Conservation (phyloP, 257 asterid genomes). For the Verbena officinalis region DNA sequence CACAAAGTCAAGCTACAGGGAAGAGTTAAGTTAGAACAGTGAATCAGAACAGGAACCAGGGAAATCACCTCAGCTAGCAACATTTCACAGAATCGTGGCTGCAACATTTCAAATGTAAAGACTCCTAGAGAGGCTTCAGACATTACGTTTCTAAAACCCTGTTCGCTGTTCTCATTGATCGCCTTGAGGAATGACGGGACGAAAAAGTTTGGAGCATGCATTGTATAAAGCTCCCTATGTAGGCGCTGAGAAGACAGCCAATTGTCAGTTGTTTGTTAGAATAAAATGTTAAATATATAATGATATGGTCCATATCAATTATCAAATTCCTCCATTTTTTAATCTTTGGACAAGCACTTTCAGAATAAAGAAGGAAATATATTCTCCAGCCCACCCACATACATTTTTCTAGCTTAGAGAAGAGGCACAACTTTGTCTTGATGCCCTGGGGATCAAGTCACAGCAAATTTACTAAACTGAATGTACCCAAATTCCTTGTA, state of each 20-base stretch:
- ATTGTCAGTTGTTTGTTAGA: constrained; percentile 21
- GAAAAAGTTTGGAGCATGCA: constrained; percentile 70
- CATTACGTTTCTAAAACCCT: constrained; percentile 77
- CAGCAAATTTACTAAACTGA: not conserved
- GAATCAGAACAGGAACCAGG: constrained; percentile 26
- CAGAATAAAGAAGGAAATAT: too few species aligned
- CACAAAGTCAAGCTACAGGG: constrained; percentile 41
- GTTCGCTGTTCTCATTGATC: constrained; percentile 70
- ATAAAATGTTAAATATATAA: too few species aligned
- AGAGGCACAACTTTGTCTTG: constrained; percentile 10
- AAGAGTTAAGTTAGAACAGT: constrained; percentile 30
- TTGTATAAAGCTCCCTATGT: constrained; percentile 68
- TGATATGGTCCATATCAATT: too few species aligned
- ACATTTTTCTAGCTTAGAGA: constrained; percentile 10
- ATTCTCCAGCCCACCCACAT: too few species aligned
- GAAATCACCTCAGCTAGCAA: constrained; percentile 79
- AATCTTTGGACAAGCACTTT: too few species aligned
- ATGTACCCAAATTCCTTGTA: not conserved
- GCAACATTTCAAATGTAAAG: constrained; percentile 87
- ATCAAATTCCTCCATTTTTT: too few species aligned
- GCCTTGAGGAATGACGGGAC: constrained; percentile 80
- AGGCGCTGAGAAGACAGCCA: constrained; percentile 59
- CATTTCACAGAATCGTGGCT: constrained; percentile 88
- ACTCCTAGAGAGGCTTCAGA: constrained; percentile 88
- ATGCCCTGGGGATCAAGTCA: not conserved